phyloP scores from a whole-genome alignment of 2,329 filamentous ascomycete genomes.

The Septoria linicola region DNA sequence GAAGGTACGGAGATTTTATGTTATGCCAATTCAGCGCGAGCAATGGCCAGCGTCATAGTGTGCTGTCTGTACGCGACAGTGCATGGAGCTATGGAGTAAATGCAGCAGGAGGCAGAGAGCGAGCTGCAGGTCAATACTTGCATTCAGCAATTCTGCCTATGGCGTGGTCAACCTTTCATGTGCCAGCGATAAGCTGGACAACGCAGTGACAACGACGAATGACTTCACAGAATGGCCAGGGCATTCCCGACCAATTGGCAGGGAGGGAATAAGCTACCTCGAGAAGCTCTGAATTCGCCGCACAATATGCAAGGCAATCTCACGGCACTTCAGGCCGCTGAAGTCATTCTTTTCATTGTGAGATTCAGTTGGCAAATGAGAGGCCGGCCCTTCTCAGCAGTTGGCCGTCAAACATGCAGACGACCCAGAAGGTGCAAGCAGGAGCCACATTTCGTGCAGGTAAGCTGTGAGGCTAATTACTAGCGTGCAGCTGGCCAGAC shows the following conservation, averaged over 20 bases:
- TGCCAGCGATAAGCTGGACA: conserved; percentile 27
- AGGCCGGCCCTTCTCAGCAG: conserved; percentile 11
- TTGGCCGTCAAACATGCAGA: background rate
- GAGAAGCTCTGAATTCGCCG: conserved; percentile 20
- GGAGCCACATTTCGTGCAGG: conserved; percentile 1
- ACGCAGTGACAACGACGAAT: conserved; percentile 27
- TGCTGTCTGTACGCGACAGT: background rate
- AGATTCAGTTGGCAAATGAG: conserved; percentile 24
- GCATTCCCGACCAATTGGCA: conserved; percentile 19
- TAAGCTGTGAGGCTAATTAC: conserved; percentile 23
- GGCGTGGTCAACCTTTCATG: conserved; percentile 19
- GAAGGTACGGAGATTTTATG: conserved; percentile 6
- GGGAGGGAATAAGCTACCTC: conserved; percentile 9
- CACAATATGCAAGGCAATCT: conserved; percentile 27
- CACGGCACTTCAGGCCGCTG: conserved; percentile 22
- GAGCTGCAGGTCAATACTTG: background rate
- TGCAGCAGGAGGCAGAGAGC: background rate
- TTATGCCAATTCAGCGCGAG: conserved; percentile 1
- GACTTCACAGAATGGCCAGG: conserved; percentile 19
- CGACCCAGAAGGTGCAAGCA: background rate
- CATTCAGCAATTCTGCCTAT: background rate
- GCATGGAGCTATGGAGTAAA: background rate
- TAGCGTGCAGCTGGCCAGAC: conserved; percentile 16
- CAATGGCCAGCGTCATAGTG: conserved; percentile 6
- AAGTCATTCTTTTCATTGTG: conserved; percentile 19